Percentiles rank a stretch among this genome's conserved stretches.
These are phyloP conservation scores for Metschnikowia noctiluminum DNA, from an alignment of 805 yeast species.

Conservation along the genomic window DNA sequence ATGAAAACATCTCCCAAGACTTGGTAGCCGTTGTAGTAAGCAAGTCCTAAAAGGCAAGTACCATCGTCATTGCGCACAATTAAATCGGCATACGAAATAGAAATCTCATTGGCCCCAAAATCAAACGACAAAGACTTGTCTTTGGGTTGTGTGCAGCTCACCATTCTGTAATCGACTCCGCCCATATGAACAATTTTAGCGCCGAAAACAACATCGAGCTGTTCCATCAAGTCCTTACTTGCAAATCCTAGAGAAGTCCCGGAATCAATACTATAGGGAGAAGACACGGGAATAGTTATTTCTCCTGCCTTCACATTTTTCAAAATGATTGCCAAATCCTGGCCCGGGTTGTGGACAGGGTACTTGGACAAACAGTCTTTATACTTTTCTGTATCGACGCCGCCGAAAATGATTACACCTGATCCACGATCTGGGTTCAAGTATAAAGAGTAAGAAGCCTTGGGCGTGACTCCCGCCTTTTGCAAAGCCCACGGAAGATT, in stretches of 20 bases:
- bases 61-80: constrained; percentile 11
- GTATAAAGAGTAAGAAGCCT: constrained; percentile 59
- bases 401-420: constrained; percentile 41
- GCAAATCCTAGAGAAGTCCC: constrained; percentile 15
- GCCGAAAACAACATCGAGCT: constrained; percentile 10
- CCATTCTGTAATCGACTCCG: constrained; percentile 8
- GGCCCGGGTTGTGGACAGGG: constrained; percentile 1
- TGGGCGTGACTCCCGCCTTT: constrained; percentile 52
- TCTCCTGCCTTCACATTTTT: constrained; percentile 5
- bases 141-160: constrained; percentile 15
- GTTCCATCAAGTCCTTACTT: constrained; percentile 1
- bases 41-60: constrained; percentile 14
- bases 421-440: constrained; percentile 37
- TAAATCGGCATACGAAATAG: constrained; percentile 9
- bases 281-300: background rate
- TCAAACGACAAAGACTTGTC: constrained; percentile 13
- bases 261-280: constrained; percentile 13
- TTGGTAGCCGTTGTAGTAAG: constrained; percentile 6
- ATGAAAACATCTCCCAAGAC: constrained; percentile 18
- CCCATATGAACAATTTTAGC: constrained; percentile 6
- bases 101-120: constrained; percentile 12
- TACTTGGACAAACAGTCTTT: constrained; percentile 12
- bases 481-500: constrained; percentile 66
- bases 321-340: constrained; percentile 8
- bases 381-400: constrained; percentile 40